These are phyloP conservation scores for Coniochaeta sp. DNA, from an alignment of 2,329 filamentous ascomycete genomes.

Conservation along the genomic window DNA sequence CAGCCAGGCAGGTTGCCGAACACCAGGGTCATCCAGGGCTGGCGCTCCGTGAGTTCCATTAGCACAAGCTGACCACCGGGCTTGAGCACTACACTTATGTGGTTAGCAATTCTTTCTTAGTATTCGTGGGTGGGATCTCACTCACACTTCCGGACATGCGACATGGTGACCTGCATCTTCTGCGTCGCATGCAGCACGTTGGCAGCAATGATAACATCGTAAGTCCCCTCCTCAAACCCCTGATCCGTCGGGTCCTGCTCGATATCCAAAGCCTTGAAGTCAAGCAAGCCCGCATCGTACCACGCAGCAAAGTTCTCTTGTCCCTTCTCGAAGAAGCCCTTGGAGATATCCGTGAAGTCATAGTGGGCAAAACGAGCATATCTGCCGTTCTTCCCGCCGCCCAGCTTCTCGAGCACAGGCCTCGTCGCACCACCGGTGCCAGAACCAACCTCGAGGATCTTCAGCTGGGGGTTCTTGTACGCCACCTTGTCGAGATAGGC, in stretches of 20 bases:
- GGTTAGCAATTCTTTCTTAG: conserved; percentile 13
- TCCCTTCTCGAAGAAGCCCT: conserved; percentile 23
- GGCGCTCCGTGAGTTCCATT: conserved; percentile 16
- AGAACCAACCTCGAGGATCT: conserved; percentile 32
- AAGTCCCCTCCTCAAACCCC: conserved; percentile 23
- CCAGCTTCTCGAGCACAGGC: conserved; percentile 19
- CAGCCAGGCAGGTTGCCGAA: conserved; percentile 15
- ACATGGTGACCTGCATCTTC: conserved; percentile 19
- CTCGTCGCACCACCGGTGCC: conserved; percentile 34
- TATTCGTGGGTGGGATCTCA: no score
- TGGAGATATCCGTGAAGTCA: conserved; percentile 5
- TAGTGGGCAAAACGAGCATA: conserved; percentile 8
- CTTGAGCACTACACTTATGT: no score
- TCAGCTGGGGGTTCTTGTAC: conserved; percentile 11
- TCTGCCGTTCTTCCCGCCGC: conserved; percentile 5
- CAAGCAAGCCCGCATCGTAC: conserved; percentile 15
- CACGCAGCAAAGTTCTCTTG: conserved; percentile 18
- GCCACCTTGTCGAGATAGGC: conserved; percentile 11
- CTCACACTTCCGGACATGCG: conserved; percentile 26
- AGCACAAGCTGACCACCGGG: conserved; percentile 32
- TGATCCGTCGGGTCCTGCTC: conserved; percentile 21
- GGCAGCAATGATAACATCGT: conserved; percentile 30
- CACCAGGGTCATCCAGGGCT: no score
- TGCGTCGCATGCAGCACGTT: conserved; percentile 29
- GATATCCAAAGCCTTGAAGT: conserved; percentile 25